Conservation (phyloP, 169 alveolate genomes). For the Plasmodium gaboni region DNA sequence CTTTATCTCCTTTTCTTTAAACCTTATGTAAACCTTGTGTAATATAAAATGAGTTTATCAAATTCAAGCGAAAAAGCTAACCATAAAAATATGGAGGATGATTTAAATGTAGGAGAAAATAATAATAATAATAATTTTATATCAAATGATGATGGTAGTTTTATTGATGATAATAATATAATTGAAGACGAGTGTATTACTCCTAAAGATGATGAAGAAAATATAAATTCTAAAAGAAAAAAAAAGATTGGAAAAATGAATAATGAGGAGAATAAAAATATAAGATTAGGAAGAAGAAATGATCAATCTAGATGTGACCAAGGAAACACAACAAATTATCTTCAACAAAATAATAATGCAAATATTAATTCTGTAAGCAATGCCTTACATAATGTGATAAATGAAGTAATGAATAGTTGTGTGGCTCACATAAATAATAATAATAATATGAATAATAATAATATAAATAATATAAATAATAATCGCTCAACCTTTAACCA, state of each 20-base stretch:
- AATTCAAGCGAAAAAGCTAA: constrained; percentile 13
- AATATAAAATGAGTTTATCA: constrained; percentile 32
- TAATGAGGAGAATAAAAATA: constrained; percentile 29
- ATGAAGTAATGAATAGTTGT: neutral
- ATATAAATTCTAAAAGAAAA: constrained; percentile 39
- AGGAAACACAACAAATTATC: constrained; percentile 3
- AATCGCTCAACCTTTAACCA: neutral
- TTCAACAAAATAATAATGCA: neutral
- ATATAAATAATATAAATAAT: neutral
- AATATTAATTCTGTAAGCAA: neutral
- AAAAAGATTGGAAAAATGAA: constrained; percentile 34
- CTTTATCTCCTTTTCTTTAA: too few relatives aligned
- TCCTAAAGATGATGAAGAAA: constrained; percentile 72
- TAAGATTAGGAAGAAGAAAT: constrained; percentile 2
- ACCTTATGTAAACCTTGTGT: too few relatives aligned
- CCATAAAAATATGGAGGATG: constrained; percentile 10
- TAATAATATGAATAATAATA: neutral
- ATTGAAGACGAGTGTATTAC: constrained; percentile 63
- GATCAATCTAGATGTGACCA: neutral
- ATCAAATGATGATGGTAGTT: constrained; percentile 60
- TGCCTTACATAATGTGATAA: constrained; percentile 8
- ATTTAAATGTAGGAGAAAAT: constrained; percentile 6
- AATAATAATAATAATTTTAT: constrained; percentile 3
- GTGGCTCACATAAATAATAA: neutral
- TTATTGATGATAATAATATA: constrained; percentile 53